phyloP scores from a whole-genome alignment of 257 asterid genomes.

The Solanum arcanum region DNA sequence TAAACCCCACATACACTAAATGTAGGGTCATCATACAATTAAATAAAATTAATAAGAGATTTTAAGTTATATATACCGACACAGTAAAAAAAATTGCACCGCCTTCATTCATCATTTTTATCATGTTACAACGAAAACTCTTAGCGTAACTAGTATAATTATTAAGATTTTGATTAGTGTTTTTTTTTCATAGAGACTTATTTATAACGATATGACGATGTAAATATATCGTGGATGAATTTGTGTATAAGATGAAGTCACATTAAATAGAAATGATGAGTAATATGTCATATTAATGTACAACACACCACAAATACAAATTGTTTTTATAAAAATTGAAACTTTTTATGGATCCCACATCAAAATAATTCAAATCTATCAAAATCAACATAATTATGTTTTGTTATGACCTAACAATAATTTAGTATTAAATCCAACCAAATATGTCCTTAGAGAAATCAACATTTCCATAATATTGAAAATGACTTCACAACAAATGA shows the following conservation, averaged over 20 bases:
- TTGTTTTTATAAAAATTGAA: neutral
- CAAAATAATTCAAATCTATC: neutral
- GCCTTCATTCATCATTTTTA: neutral
- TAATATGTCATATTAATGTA: neutral
- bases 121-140: neutral
- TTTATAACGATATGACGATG: neutral
- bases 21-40: neutral
- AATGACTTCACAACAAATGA: constrained; percentile 21
- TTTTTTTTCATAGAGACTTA: neutral
- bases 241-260: neutral
- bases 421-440: neutral
- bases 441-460: neutral
- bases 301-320: neutral
- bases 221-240: no score
- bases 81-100: neutral
- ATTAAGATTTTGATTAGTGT: neutral
- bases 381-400: neutral
- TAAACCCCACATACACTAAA: neutral
- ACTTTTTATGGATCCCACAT: neutral
- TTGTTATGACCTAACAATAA: neutral
- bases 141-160: neutral
- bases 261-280: neutral
- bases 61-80: neutral
- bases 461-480: constrained; percentile 2
- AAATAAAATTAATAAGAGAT: neutral